Evolutionary conservation across 371 early-diverging fungal genomes (phyloP), one percentile per base, ranked within the genome.

Genomic region (Umbelopsis sp.): DNA sequence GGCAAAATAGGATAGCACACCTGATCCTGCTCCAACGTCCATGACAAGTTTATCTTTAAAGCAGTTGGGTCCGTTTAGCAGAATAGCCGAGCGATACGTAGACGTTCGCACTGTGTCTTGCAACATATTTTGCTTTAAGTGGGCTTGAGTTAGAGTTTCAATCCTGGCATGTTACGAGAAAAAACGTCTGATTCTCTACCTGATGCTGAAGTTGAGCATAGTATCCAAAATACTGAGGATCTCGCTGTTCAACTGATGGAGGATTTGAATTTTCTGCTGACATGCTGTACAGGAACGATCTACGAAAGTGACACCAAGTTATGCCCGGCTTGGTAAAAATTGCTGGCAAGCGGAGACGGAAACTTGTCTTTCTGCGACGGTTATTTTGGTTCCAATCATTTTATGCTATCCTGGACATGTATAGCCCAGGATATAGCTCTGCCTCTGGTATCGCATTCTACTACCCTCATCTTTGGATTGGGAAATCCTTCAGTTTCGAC

Each of bases 181-280:
- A 16, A 48, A 24, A 18, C 29, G 5, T 22, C 20, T 5, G 32
- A 45, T 41, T 20, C 67, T 68, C 69, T 89, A 94, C 94, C 89
- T 98, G 98, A 84, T 98, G 97, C 71, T 94, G 93, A 69, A 97
- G 87, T 84, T 93, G 93, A 65, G 96, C 94, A 84, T 98, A 98
- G 82, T 97, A 98, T 45, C 93, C 92, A 82, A 95, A 95, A 77
- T 95, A 95, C 53, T 91, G 87, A 1, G 91, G 89, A 81, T 95
- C 94, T 65, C 91, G 84, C 63, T 86, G 81, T 65, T 91, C 87
- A 32, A 83, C 86, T 25, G 88, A 82, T 22, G 89, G 86, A 35
- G 57, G 35, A 35, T 57, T 32, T 14, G 29, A 35, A 14, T 57
- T 57, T 24, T 18, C 29, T 2, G 57, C 37, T 35, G 57, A 57